Conservation (phyloP, 1,139 yeast species). For the Pichia sp. region DNA sequence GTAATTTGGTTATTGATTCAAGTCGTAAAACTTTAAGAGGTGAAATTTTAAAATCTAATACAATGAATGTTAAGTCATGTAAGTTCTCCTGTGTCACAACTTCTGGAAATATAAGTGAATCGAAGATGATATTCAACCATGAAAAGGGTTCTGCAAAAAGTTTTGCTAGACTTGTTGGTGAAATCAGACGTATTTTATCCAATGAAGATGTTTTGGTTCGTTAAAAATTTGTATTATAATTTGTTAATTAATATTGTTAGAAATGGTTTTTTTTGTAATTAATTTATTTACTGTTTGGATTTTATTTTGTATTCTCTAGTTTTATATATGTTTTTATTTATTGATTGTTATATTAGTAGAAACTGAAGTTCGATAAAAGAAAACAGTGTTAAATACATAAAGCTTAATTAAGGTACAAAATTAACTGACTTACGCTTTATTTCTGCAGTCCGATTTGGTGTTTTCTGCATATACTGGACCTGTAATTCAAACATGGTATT, state of each 20-base stretch:
- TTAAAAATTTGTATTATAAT: constrained; percentile 16
- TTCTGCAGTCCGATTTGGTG: neutral
- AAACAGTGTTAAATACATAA: no score
- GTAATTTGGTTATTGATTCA: constrained; percentile 45
- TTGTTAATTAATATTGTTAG: neutral
- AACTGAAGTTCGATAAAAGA: no score
- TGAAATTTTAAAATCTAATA: constrained; percentile 53
- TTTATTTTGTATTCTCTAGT: no score
- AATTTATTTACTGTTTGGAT: no score
- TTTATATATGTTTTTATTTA: no score
- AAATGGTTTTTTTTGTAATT: neutral
- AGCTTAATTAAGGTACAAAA: no score
- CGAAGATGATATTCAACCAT: constrained; percentile 50
- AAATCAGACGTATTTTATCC: constrained; percentile 40
- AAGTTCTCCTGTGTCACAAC: constrained; percentile 52
- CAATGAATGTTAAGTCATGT: constrained; percentile 59
- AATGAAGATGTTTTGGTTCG: constrained; percentile 33
- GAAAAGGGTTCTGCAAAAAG: constrained; percentile 66
- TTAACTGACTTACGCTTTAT: neutral
- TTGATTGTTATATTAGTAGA: no score
- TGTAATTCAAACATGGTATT: constrained; percentile 23
- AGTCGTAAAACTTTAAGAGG: constrained; percentile 47
- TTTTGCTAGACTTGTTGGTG: constrained; percentile 48
- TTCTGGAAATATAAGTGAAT: constrained; percentile 33
- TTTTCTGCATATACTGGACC: constrained; percentile 10